These are phyloP conservation scores for Annulohypoxylon nitens DNA, from an alignment of 495 filamentous ascomycete species.

Conservation along the genomic window DNA sequence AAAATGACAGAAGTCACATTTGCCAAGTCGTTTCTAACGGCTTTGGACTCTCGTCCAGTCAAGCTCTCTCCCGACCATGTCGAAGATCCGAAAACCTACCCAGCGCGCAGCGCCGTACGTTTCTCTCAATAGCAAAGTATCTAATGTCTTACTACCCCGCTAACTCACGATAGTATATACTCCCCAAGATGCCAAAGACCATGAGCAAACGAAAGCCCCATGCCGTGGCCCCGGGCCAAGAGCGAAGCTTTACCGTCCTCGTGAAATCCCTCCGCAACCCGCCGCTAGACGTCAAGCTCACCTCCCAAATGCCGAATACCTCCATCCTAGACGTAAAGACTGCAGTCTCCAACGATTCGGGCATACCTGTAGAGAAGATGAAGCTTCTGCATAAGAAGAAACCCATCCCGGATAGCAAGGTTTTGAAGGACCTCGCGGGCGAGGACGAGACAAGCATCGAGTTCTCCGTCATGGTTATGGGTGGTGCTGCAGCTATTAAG, in stretches of 20 bases:
- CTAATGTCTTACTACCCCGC: constrained; percentile 2
- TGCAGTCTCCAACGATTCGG: constrained; percentile 64
- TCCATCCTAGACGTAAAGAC: constrained; percentile 80
- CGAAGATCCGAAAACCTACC: constrained; percentile 81
- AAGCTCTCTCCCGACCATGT: constrained; percentile 88
- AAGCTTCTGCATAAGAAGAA: constrained; percentile 87
- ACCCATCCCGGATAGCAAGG: constrained; percentile 78
- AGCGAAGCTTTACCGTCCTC: constrained; percentile 67
- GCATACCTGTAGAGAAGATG: constrained; percentile 74
- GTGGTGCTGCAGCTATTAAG: constrained; percentile 64
- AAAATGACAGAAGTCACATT: constrained; percentile 89
- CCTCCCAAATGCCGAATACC: constrained; percentile 70
- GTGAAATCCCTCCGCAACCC: constrained; percentile 84
- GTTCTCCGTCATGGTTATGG: constrained; percentile 89
- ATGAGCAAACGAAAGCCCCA: constrained; percentile 60
- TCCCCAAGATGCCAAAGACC: constrained; percentile 63
- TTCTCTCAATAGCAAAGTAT: constrained; percentile 7
- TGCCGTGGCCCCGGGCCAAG: constrained; percentile 56
- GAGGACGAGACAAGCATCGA: constrained; percentile 69
- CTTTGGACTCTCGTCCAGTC: constrained; percentile 78
- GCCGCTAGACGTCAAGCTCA: constrained; percentile 70
- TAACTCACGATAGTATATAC: constrained; percentile 57
- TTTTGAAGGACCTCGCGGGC: constrained; percentile 67
- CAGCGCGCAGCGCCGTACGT: constrained; percentile 77
- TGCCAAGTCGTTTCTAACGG: constrained; percentile 82